Conservation (phyloP, 495 filamentous ascomycete genomes). For the Glarea lozoyensis region DNA sequence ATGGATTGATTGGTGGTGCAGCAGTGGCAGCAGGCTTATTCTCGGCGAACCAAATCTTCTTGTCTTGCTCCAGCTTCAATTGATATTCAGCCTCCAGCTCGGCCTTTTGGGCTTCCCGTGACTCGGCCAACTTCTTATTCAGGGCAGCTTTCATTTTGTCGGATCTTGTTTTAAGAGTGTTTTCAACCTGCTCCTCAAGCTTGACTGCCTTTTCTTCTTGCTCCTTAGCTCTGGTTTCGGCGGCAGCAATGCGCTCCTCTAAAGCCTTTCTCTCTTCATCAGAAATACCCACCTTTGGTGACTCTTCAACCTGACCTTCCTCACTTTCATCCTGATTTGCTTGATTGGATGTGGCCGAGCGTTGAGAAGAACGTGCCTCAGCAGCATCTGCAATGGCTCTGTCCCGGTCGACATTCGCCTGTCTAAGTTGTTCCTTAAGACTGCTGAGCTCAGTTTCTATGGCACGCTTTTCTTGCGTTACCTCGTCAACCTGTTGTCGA, state of each 20-base stretch:
- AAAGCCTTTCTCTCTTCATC: slow-evolving; percentile 43
- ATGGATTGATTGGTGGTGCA: neutral
- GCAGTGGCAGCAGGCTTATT: slow-evolving; percentile 2
- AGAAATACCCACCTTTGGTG: slow-evolving; percentile 23
- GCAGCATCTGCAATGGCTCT: slow-evolving; percentile 32
- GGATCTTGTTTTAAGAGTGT: slow-evolving; percentile 52
- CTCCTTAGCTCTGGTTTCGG: slow-evolving; percentile 28
- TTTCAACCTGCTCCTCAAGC: slow-evolving; percentile 43
- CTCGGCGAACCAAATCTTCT: slow-evolving; percentile 43
- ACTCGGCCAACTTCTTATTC: slow-evolving; percentile 60
- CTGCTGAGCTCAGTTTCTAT: slow-evolving; percentile 33
- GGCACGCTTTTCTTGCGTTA: slow-evolving; percentile 19
- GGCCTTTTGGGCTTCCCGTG: slow-evolving; percentile 35
- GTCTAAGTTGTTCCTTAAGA: slow-evolving; percentile 39
- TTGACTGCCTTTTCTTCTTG: slow-evolving; percentile 48
- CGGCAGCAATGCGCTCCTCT: slow-evolving; percentile 35
- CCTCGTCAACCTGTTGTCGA: slow-evolving; percentile 23
- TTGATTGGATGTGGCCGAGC: slow-evolving; percentile 20
- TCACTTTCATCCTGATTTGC: slow-evolving; percentile 25
- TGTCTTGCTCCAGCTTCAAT: slow-evolving; percentile 56
- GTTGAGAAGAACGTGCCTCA: slow-evolving; percentile 38
- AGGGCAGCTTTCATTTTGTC: slow-evolving; percentile 65
- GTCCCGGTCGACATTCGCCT: slow-evolving; percentile 32
- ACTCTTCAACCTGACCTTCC: slow-evolving; percentile 22
- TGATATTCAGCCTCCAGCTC: slow-evolving; percentile 49